Evolutionary conservation across 2,329 filamentous ascomycete genomes (phyloP).

Genomic region (Cladosporium oxysporum): DNA sequence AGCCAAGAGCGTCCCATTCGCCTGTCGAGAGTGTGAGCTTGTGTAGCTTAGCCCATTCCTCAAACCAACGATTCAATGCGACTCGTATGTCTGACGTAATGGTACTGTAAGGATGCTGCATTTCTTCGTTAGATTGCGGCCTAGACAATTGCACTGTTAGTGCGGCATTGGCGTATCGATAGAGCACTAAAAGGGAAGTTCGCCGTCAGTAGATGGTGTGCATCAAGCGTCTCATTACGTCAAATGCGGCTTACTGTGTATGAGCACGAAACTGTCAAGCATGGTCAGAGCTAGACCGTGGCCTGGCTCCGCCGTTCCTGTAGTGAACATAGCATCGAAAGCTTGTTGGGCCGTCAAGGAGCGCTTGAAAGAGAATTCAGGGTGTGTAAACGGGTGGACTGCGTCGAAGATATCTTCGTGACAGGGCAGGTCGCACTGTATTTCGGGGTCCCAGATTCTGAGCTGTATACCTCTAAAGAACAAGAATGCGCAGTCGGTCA

Average conservation of each 20-base stretch:
- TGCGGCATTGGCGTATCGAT: not conserved
- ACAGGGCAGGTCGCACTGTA: slow-evolving; percentile 21
- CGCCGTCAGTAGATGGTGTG: not conserved
- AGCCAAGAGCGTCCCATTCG: slow-evolving; percentile 21
- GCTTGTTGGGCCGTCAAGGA: slow-evolving; percentile 14
- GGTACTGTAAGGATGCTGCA: not conserved
- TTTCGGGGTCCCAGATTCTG: slow-evolving; percentile 20
- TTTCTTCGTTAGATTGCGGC: not conserved
- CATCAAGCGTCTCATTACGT: not conserved
- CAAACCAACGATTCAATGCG: slow-evolving; percentile 21
- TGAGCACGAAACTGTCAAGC: not conserved
- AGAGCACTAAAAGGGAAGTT: not conserved
- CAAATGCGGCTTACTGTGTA: not conserved
- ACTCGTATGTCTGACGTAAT: not conserved
- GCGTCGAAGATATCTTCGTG: slow-evolving; percentile 20
- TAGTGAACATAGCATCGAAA: not conserved
- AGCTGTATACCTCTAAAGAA: slow-evolving; percentile 22
- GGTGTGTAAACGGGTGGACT: slow-evolving; percentile 22
- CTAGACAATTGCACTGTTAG: not conserved
- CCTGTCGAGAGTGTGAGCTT: slow-evolving; percentile 3
- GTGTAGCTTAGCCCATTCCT: slow-evolving; percentile 18
- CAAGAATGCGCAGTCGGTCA: slow-evolving; percentile 23
- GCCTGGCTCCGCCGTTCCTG: too few relatives aligned
- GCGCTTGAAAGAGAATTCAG: slow-evolving; percentile 20
- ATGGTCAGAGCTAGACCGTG: not conserved